Evolutionary conservation across 768 basidiomycete genomes (phyloP).

Genomic region (Cyclocybe aegerita): DNA sequence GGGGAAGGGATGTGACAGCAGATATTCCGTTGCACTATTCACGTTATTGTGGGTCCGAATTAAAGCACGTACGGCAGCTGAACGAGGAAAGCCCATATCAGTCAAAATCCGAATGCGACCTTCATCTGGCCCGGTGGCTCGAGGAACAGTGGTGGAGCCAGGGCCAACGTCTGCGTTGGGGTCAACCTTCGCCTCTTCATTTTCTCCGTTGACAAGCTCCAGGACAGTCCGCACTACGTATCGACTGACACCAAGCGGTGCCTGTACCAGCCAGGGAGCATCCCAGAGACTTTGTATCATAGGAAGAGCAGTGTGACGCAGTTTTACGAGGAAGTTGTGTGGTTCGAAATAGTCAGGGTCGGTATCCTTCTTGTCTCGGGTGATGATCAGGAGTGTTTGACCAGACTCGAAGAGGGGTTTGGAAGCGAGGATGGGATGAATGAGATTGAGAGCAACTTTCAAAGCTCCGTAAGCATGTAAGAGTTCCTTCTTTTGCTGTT

Average conservation of each 20-base stretch:
- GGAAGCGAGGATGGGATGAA: conserved; percentile 74
- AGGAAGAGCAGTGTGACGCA: conserved; percentile 72
- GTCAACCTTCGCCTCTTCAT: conserved; percentile 65
- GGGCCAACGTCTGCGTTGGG: conserved; percentile 29
- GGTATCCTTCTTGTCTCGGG: conserved; percentile 76
- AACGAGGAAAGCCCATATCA: conserved; percentile 97
- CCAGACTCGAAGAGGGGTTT: conserved; percentile 83
- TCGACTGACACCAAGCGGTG: conserved; percentile 74
- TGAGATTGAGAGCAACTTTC: conserved; percentile 76
- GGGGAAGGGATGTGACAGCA: conserved; percentile 81
- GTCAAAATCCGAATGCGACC: conserved; percentile 76
- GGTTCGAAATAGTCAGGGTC: conserved; percentile 83
- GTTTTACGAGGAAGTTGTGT: conserved; percentile 80
- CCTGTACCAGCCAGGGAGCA: conserved; percentile 75
- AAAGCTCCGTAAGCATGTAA: conserved; percentile 78
- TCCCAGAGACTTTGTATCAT: conserved; percentile 74
- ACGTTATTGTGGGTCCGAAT: conserved; percentile 86
- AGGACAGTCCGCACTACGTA: conserved; percentile 76
- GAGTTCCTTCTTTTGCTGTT: conserved; percentile 60
- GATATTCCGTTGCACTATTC: conserved; percentile 81
- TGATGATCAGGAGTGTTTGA: conserved; percentile 72
- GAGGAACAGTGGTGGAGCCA: conserved; percentile 26
- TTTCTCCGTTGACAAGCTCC: conserved; percentile 79
- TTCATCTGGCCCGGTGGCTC: conserved; percentile 65
- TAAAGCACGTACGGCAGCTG: conserved; percentile 82